Evolutionary conservation across 768 basidiomycete species (phyloP).

Genomic region (Kwoniella sp.): DNA sequence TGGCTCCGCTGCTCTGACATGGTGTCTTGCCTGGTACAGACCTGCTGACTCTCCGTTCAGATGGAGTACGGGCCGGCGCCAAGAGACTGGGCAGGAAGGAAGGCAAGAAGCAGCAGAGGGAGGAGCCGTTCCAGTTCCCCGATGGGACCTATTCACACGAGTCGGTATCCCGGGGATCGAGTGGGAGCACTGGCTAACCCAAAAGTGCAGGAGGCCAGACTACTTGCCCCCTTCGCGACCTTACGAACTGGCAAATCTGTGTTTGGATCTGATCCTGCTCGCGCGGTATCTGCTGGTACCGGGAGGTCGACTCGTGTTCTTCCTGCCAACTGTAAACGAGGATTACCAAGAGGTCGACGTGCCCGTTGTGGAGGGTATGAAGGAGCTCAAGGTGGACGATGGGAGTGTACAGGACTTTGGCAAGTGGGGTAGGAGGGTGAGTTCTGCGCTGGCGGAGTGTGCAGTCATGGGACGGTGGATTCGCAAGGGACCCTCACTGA

Average conservation of each 20-base stretch:
- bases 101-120: conserved; percentile 28
- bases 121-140: conserved; percentile 44
- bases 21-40: neutral
- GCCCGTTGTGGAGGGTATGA: conserved; percentile 73
- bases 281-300: conserved; percentile 80
- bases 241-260: conserved; percentile 82
- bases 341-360: conserved; percentile 87
- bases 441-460: conserved; percentile 38
- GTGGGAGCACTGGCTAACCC: too few relatives aligned
- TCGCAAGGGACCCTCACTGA: too few relatives aligned
- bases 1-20: too few relatives aligned
- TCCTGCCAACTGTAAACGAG: conserved; percentile 72
- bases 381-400: conserved; percentile 54
- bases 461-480: too few relatives aligned
- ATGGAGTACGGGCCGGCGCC: conserved; percentile 71
- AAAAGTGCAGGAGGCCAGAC: conserved; percentile 35
- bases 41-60: conserved; percentile 50
- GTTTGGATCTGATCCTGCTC: conserved; percentile 71
- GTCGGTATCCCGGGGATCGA: conserved; percentile 43
- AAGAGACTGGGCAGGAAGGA: conserved; percentile 51
- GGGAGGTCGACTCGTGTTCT: conserved; percentile 86
- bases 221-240: conserved; percentile 88
- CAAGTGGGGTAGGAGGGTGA: conserved; percentile 85
- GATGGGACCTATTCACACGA: conserved; percentile 50
- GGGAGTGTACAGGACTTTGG: conserved; percentile 84